These are phyloP conservation scores for Aplosporella prunicola DNA, from an alignment of 2,329 filamentous ascomycete species.

Conservation along the genomic window DNA sequence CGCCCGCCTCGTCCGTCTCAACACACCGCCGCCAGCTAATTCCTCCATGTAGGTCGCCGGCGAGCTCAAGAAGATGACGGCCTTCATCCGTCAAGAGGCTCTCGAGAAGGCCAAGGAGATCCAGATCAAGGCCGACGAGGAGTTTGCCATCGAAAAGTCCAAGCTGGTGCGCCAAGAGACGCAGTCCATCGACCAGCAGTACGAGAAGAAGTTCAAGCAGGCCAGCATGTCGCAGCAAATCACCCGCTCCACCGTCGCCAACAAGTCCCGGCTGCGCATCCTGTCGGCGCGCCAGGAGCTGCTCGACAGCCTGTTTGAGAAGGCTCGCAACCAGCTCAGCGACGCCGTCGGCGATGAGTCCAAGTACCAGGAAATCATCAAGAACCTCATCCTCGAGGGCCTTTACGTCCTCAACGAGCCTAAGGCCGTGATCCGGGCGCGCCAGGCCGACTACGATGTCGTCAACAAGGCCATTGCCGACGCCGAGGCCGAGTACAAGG, in stretches of 20 bases:
- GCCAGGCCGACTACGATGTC: slow-evolving; percentile 68
- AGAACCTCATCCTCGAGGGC: slow-evolving; percentile 78
- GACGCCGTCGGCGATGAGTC: slow-evolving; percentile 57
- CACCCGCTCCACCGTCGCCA: slow-evolving; percentile 88
- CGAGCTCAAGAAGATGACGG: slow-evolving; percentile 99
- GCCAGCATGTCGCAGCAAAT: slow-evolving; percentile 98
- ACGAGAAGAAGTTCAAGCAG: slow-evolving; percentile 99
- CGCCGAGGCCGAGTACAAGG: slow-evolving; percentile 76
- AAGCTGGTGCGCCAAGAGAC: slow-evolving; percentile 97
- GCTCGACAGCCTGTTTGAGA: slow-evolving; percentile 80
- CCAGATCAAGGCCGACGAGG: slow-evolving; percentile 95
- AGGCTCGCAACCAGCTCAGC: slow-evolving; percentile 62
- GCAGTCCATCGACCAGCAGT: slow-evolving; percentile 78
- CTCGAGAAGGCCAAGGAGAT: slow-evolving; percentile 96
- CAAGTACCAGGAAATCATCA: slow-evolving; percentile 68
- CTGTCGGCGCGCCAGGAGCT: slow-evolving; percentile 81
- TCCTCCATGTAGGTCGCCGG: slow-evolving; percentile 63
- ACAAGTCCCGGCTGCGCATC: slow-evolving; percentile 88
- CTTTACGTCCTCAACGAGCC: slow-evolving; percentile 80
- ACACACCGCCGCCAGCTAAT: slow-evolving; percentile 12
- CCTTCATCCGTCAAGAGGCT: slow-evolving; percentile 98
- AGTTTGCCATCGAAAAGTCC: slow-evolving; percentile 98
- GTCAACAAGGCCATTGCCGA: slow-evolving; percentile 70
- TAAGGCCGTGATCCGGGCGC: slow-evolving; percentile 62
- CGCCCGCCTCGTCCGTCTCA: slow-evolving; percentile 18